These are phyloP conservation scores for Pleurotus tuber-regium DNA, from an alignment of 768 basidiomycete species.

Conservation along the genomic window DNA sequence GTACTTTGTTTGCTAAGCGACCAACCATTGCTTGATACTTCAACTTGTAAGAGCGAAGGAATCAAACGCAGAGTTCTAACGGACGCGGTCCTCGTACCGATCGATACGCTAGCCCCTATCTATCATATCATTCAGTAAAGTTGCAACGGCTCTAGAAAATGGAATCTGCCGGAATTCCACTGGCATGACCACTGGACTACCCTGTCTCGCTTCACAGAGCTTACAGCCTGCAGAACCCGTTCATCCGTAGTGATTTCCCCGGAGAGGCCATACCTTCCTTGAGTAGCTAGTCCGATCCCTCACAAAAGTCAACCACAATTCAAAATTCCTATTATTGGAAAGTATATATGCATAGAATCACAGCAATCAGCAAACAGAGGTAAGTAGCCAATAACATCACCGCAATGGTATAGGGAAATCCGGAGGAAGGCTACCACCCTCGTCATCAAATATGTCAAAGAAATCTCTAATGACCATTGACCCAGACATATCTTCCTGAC, in stretches of 20 bases:
- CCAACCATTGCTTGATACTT: slow-evolving; percentile 46
- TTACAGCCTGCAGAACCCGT: too few relatives aligned
- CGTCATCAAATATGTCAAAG: slow-evolving; percentile 39
- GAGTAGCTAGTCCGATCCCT: too few relatives aligned
- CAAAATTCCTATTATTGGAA: too few relatives aligned
- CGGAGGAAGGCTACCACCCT: slow-evolving; percentile 37
- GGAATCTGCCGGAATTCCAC: too few relatives aligned
- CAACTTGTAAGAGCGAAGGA: slow-evolving; percentile 13
- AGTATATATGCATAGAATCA: not conserved
- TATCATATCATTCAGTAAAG: too few relatives aligned
- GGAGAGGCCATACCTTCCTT: too few relatives aligned
- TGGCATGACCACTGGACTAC: too few relatives aligned
- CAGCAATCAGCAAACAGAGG: slow-evolving; percentile 10
- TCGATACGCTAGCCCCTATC: slow-evolving; percentile 6
- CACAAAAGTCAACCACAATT: too few relatives aligned
- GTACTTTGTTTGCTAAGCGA: slow-evolving; percentile 66
- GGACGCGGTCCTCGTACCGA: slow-evolving; percentile 15
- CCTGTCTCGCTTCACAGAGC: too few relatives aligned
- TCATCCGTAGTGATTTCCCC: too few relatives aligned
- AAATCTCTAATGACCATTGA: slow-evolving; percentile 41
- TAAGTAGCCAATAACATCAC: not conserved
- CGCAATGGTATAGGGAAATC: slow-evolving; percentile 20
- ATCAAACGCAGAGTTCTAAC: slow-evolving; percentile 12
- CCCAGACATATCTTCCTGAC: slow-evolving; percentile 20
- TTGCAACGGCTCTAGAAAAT: too few relatives aligned